These are phyloP conservation scores for Microcos paniculata DNA, from an alignment of 345 rosid species.

Conservation along the genomic window DNA sequence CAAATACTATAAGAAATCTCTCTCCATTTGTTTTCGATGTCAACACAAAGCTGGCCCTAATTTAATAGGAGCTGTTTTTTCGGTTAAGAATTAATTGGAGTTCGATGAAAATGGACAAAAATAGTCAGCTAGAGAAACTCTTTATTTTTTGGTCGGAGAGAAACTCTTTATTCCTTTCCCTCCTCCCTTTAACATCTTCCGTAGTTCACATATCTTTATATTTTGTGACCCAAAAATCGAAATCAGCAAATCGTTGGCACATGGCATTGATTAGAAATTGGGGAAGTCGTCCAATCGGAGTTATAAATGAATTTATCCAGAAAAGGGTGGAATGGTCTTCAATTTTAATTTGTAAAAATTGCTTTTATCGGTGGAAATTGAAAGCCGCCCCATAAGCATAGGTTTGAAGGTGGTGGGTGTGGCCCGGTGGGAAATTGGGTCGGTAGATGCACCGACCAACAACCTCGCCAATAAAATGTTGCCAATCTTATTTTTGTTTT, in stretches of 20 bases:
- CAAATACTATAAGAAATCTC: too few species aligned
- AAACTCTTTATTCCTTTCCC: too few species aligned
- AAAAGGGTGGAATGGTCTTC: background rate
- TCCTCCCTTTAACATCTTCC: too few species aligned
- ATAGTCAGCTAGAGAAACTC: background rate
- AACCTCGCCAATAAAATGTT: slow-evolving; percentile 15
- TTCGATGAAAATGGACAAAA: background rate
- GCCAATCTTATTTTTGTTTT: background rate
- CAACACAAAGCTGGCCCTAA: background rate
- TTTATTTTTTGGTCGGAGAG: too few species aligned
- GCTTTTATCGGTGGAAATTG: slow-evolving; percentile 5
- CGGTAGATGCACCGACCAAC: slow-evolving; percentile 23
- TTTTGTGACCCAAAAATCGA: background rate
- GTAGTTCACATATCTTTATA: background rate
- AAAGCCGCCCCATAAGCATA: slow-evolving; percentile 1
- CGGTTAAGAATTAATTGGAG: background rate
- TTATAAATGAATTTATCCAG: background rate
- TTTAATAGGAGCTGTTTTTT: background rate
- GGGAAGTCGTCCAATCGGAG: background rate
- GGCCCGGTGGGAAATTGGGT: background rate
- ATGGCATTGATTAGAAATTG: background rate
- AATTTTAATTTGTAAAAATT: background rate
- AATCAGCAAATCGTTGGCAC: background rate
- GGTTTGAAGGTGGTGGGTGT: background rate
- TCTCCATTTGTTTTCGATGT: background rate